Evolutionary conservation across 208 protist species (phyloP).

Genomic region (Crithidia expoeki): DNA sequence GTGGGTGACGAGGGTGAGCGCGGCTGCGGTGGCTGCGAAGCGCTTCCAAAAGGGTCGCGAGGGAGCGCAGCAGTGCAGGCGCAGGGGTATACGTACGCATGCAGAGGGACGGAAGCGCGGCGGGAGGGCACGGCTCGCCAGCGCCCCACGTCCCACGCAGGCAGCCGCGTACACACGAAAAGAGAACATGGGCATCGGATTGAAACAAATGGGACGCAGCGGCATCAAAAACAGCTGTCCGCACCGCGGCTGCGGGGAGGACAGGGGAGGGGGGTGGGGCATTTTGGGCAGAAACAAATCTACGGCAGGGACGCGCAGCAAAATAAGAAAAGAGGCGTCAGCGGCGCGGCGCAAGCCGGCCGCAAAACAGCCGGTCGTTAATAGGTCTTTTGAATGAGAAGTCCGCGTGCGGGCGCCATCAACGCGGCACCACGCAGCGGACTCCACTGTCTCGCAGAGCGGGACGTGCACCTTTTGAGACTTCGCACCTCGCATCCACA

Average conservation of each 20-base stretch:
- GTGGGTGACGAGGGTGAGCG: neutral
- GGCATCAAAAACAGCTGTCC: neutral
- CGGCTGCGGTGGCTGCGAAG: neutral
- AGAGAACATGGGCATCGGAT: neutral
- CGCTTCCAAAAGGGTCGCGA: neutral
- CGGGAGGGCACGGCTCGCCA: neutral
- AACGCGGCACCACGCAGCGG: constrained; percentile 1
- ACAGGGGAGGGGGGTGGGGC: neutral
- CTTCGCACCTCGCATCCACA: neutral
- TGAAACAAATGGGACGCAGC: neutral
- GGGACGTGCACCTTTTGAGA: constrained; percentile 1
- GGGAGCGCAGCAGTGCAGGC: constrained; percentile 3
- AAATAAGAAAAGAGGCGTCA: constrained; percentile 13
- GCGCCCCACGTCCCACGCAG: neutral
- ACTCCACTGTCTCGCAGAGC: neutral
- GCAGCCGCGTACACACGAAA: neutral
- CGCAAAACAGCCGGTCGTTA: neutral
- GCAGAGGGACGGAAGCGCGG: neutral
- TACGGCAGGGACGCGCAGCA: neutral
- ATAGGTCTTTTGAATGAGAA: neutral
- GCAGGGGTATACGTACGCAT: too few relatives aligned
- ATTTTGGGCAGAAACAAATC: constrained; percentile 5
- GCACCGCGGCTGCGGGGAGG: too few relatives aligned
- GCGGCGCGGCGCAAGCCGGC: neutral
- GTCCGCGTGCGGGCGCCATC: neutral